These are phyloP conservation scores for Candida pseudofarinosa DNA, from an alignment of 805 yeast genomes.

Conservation along the genomic window DNA sequence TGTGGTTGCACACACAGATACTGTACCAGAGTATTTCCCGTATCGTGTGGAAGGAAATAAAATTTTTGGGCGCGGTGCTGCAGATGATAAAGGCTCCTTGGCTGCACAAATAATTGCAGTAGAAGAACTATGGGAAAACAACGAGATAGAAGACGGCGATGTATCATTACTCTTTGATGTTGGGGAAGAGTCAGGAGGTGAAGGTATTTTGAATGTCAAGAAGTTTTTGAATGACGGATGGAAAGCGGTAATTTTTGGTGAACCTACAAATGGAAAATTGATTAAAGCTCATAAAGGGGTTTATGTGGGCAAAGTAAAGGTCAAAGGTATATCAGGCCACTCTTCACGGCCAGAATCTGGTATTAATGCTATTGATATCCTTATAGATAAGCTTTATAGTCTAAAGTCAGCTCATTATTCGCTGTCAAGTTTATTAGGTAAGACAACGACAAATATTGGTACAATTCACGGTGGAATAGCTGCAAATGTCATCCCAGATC, in stretches of 20 bases:
- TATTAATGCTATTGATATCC: constrained; percentile 53
- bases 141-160: constrained; percentile 48
- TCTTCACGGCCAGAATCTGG: constrained; percentile 72
- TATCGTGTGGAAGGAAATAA: constrained; percentile 45
- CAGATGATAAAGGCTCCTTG: constrained; percentile 70
- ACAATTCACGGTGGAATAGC: constrained; percentile 59
- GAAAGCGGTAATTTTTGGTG: constrained; percentile 67
- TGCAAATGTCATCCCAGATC: constrained; percentile 60
- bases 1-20: constrained; percentile 64
- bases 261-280: constrained; percentile 66
- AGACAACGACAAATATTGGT: constrained; percentile 61
- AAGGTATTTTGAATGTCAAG: constrained; percentile 53
- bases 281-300: constrained; percentile 71
- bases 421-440: constrained; percentile 49
- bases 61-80: constrained; percentile 63
- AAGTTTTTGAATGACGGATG: constrained; percentile 41
- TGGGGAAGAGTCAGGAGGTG: constrained; percentile 68
- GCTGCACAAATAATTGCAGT: constrained; percentile 58
- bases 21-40: constrained; percentile 64
- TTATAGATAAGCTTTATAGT: constrained; percentile 47
- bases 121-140: constrained; percentile 39
- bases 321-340: constrained; percentile 59
- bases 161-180: constrained; percentile 58
- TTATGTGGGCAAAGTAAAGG: constrained; percentile 37
- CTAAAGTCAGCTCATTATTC: constrained; percentile 47